These are phyloP conservation scores for Kandelia obovata DNA, from an alignment of 345 rosid genomes.

Conservation along the genomic window DNA sequence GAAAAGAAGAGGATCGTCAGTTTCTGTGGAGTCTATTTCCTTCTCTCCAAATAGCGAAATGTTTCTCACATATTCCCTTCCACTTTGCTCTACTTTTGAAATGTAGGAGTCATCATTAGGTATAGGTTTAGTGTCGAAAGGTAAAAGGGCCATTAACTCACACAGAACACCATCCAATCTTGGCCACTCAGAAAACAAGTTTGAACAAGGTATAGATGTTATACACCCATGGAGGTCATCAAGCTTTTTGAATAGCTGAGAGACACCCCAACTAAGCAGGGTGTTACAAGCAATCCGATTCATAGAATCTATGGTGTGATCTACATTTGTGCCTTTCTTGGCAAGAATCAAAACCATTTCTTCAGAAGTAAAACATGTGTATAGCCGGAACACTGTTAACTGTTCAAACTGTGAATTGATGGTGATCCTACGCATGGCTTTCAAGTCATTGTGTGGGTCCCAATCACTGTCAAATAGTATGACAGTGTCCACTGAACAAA, in stretches of 20 bases:
- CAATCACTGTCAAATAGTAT: slow-evolving; percentile 10
- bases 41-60: slow-evolving; percentile 14
- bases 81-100: slow-evolving; percentile 13
- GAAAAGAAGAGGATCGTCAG: slow-evolving; percentile 6
- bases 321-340: background rate
- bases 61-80: background rate
- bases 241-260: slow-evolving; percentile 3
- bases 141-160: slow-evolving; percentile 7
- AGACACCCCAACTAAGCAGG: slow-evolving; percentile 12
- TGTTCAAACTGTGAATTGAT: background rate
- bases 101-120: slow-evolving; percentile 10
- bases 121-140: slow-evolving; percentile 5
- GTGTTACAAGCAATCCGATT: background rate
- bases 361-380: slow-evolving; percentile 8
- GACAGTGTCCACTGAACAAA: background rate
- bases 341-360: slow-evolving; percentile 10
- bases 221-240: background rate
- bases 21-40: background rate
- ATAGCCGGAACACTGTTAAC: slow-evolving; percentile 5
- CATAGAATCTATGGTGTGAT: background rate
- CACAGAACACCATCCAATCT: slow-evolving; percentile 3
- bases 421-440: background rate
- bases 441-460: slow-evolving; percentile 9
- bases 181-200: slow-evolving; percentile 10
- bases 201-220: slow-evolving; percentile 1